Conservation (phyloP, 768 basidiomycete genomes). For the Kwoniella newhampshirensis region DNA sequence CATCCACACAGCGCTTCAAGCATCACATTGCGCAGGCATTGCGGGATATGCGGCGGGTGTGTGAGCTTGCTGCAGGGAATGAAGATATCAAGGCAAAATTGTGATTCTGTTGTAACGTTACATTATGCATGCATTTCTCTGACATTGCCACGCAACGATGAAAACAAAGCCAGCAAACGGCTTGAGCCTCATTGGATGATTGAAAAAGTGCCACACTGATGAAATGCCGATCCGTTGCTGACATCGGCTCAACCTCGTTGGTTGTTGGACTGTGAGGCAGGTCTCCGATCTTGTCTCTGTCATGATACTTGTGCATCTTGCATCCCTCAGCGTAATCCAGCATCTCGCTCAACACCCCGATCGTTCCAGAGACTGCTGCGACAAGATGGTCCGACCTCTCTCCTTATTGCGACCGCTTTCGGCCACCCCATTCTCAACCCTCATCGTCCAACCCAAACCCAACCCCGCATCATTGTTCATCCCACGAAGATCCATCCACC, state of each 20-base stretch:
- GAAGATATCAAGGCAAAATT: constrained; percentile 22
- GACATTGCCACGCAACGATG: too few relatives aligned
- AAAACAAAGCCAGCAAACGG: too few relatives aligned
- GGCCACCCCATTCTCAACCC: constrained; percentile 1
- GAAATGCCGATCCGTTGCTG: constrained; percentile 13
- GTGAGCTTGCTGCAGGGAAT: constrained; percentile 50
- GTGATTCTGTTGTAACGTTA: neutral
- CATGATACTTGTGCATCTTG: neutral
- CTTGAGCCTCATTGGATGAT: constrained; percentile 4
- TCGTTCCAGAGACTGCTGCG: neutral
- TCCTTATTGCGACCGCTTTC: constrained; percentile 7
- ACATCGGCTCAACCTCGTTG: constrained; percentile 11
- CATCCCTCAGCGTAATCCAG: neutral
- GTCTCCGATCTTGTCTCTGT: neutral
- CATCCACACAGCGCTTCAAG: constrained; percentile 72
- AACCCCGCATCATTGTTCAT: neutral
- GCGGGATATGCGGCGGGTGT: constrained; percentile 67
- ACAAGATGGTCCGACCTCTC: constrained; percentile 14
- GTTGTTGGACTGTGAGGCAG: neutral
- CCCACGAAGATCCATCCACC: constrained; percentile 27
- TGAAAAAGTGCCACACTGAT: constrained; percentile 12
- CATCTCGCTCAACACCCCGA: neutral
- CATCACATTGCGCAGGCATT: constrained; percentile 64
- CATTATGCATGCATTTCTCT: too few relatives aligned
- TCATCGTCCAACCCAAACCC: constrained; percentile 1